phyloP scores from a whole-genome alignment of 2,329 filamentous ascomycete genomes.

The Penicillium thymicola region DNA sequence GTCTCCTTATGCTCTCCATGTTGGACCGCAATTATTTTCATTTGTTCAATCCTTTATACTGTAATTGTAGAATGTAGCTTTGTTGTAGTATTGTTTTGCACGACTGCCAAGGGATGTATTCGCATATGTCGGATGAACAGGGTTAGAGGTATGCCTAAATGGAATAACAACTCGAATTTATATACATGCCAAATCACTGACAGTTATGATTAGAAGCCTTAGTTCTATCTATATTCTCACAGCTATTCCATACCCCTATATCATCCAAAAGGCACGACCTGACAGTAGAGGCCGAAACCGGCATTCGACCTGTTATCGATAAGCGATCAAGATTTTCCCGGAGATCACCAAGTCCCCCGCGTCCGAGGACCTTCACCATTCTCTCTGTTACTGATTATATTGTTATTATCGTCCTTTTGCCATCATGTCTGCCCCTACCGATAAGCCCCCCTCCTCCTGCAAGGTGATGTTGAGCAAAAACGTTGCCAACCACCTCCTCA shows the following conservation, averaged over 20 bases:
- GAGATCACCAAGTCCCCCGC: slow-evolving; percentile 11
- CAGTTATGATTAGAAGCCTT: neutral
- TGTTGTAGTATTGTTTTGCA: neutral
- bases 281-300: slow-evolving; percentile 28
- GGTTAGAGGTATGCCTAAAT: neutral
- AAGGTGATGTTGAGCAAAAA: slow-evolving; percentile 88
- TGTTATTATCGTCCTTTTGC: neutral
- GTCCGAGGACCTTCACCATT: slow-evolving; percentile 7
- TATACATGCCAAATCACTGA: neutral
- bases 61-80: slow-evolving; percentile 1
- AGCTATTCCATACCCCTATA: neutral
- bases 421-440: slow-evolving; percentile 33
- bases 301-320: slow-evolving; percentile 36
- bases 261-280: neutral
- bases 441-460: slow-evolving; percentile 55
- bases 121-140: neutral
- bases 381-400: slow-evolving; percentile 2
- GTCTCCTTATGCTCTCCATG: slow-evolving; percentile 26
- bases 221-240: neutral
- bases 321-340: slow-evolving; percentile 37
- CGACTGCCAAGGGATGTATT: neutral
- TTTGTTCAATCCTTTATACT: slow-evolving; percentile 25
- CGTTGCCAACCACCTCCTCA: slow-evolving; percentile 77
- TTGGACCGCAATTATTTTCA: slow-evolving; percentile 34
- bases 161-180: no score